Conservation (phyloP, 768 basidiomycete genomes). For the Pluteus cervinus region DNA sequence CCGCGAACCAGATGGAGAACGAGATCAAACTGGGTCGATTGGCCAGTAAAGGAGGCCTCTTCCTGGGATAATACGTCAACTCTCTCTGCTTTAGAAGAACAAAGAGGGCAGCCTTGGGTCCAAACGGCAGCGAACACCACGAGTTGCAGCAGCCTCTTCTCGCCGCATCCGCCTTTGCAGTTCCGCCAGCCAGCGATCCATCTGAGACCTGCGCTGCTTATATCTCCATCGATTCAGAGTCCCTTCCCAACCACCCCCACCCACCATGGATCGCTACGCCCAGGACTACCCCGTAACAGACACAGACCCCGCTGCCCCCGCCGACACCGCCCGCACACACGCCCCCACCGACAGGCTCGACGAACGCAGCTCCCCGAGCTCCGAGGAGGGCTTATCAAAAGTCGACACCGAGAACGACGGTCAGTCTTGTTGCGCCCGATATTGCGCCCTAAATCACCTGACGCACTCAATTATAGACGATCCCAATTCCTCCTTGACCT, state of each 20-base stretch:
- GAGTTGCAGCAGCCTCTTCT: conserved; percentile 27
- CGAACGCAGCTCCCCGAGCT: conserved; percentile 38
- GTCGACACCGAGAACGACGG: conserved; percentile 42
- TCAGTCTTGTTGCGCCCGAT: conserved; percentile 13
- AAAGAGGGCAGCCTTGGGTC: conserved; percentile 26
- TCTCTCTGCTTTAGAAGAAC: conserved; percentile 21
- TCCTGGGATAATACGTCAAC: conserved; percentile 44
- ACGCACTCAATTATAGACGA: conserved; percentile 17
- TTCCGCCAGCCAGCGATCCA: conserved; percentile 34
- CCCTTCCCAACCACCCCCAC: conserved; percentile 15
- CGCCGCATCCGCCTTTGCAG: conserved; percentile 36
- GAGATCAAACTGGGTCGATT: conserved; percentile 37
- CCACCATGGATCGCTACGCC: conserved; percentile 10
- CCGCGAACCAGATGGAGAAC: conserved; percentile 37
- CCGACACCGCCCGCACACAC: conserved; percentile 16
- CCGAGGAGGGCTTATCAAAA: conserved; percentile 30
- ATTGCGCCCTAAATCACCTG: neutral
- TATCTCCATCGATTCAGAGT: conserved; percentile 28
- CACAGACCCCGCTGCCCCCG: conserved; percentile 13
- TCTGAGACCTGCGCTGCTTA: conserved; percentile 40
- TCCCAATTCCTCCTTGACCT: conserved; percentile 46
- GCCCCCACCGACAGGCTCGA: conserved; percentile 51
- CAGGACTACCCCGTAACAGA: conserved; percentile 11
- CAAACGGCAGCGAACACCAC: conserved; percentile 27
- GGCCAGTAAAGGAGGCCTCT: conserved; percentile 23